Percentiles rank a stretch among this genome's conserved stretches.
These are phyloP conservation scores for Macrophomina phaseolina DNA, from an alignment of 2,329 filamentous ascomycete genomes.

Conservation along the genomic window DNA sequence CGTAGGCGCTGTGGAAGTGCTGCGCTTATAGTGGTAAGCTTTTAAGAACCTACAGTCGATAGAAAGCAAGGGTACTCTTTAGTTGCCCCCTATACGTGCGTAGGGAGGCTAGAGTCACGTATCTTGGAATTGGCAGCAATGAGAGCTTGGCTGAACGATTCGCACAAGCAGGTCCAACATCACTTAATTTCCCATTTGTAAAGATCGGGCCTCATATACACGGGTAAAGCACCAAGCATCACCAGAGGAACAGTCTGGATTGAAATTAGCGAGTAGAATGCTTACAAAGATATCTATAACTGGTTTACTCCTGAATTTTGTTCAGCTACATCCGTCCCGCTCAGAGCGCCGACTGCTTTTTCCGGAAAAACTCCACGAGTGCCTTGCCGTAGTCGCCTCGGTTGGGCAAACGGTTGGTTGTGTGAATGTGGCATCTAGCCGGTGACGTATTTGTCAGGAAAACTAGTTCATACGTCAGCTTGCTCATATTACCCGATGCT, in stretches of 20 bases:
- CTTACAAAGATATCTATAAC: neutral
- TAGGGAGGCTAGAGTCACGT: neutral
- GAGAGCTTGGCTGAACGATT: too few species aligned
- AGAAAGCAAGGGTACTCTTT: neutral
- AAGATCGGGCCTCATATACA: too few species aligned
- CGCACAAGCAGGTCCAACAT: too few species aligned
- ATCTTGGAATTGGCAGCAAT: neutral
- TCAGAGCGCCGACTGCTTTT: neutral
- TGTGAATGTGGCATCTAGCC: slow-evolving; percentile 81
- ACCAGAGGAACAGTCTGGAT: too few species aligned
- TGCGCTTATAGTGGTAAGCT: neutral
- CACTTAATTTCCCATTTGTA: too few species aligned
- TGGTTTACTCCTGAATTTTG: neutral
- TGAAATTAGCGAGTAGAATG: too few species aligned
- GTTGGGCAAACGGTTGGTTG: slow-evolving; percentile 73
- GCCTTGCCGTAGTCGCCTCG: slow-evolving; percentile 75
- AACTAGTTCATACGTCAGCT: slow-evolving; percentile 48
- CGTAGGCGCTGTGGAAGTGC: neutral
- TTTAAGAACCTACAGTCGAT: neutral
- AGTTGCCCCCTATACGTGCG: neutral
- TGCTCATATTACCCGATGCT: neutral
- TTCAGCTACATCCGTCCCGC: neutral
- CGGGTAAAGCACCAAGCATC: too few species aligned
- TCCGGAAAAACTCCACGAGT: slow-evolving; percentile 41
- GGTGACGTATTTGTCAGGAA: slow-evolving; percentile 76